phyloP scores from a whole-genome alignment of 805 yeast species.

The Clavispora phyllophila region DNA sequence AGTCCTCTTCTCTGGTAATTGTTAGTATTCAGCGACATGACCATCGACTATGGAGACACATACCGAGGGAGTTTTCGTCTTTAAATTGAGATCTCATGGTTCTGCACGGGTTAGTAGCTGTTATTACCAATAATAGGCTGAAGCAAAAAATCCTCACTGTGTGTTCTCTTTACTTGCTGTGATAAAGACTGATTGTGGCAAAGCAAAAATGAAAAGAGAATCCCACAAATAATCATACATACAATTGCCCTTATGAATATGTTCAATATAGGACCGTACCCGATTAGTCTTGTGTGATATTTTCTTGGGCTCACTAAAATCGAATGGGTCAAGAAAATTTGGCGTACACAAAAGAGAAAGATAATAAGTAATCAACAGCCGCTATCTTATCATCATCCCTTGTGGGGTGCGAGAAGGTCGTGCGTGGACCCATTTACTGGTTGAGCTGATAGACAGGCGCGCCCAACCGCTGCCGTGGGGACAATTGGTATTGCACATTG shows the following conservation, averaged over 20 bases:
- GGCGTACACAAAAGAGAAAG: neutral
- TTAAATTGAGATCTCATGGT: conserved; percentile 86
- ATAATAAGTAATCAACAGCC: neutral
- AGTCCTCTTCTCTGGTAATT: conserved; percentile 69
- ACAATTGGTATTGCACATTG: neutral
- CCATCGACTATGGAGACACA: conserved; percentile 24
- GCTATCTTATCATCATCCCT: conserved; percentile 13
- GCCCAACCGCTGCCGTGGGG: too few species aligned
- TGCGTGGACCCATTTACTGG: conserved; percentile 1
- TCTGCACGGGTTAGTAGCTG: conserved; percentile 7
- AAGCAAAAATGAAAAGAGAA: neutral
- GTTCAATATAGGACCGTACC: neutral
- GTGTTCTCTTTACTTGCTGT: neutral
- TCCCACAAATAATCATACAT: neutral
- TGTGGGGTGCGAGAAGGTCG: conserved; percentile 10
- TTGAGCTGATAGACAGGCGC: too few species aligned
- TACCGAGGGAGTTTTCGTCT: conserved; percentile 93
- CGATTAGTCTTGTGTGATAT: neutral
- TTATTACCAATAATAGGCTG: neutral
- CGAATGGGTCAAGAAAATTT: neutral
- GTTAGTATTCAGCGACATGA: conserved; percentile 8
- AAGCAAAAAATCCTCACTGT: too few species aligned
- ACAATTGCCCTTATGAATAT: neutral
- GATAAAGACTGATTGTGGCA: neutral
- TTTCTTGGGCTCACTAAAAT: neutral